Base-by-base conservation (phyloP, 202 grass and related monocot genomes). In the Carex arenaria region DNA sequence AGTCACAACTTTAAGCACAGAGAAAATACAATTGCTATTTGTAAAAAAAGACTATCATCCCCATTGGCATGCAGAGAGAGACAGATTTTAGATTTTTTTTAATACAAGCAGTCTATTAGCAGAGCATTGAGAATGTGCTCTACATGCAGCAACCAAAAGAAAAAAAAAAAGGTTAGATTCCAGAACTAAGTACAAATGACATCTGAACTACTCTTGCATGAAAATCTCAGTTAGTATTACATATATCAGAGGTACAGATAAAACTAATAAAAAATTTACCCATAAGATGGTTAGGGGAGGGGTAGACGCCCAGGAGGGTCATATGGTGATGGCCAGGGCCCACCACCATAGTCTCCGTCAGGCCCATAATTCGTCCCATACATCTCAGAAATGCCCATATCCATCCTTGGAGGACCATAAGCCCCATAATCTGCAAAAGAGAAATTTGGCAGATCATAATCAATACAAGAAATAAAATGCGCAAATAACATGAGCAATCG, bases 311-410 rank as follows among this genome's bases (percentile, higher is more conserved):
- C 62, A 34, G 1, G 10, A 55, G 43, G 43, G 64, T 68, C 63
- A 68, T 67, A 52, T 0, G 42, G 64, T 52, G 47, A 31, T 31
- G 7, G 14, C 15, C 49, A 4, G 12, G 7, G 61, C 3, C 38
- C n/a, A 22, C 19, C 38, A 42, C 60, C 20, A 15, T 43, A 65
- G 14, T 60, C 36, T 40, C 19, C 6, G 49, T 68, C 15, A 11
- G 62, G 64, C 10, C 63, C 62, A 32, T 82, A 82, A 68, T 67
- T 67, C 61, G 13, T 82, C 5, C 80, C 42, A 11, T 68, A 56
- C 47, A 82, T 52, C 14, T 82, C 80, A 49, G 63, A 15, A 68
- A 67, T 55, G 20, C 61, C 61, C 42, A 59, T 77, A 7, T 77
- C 51, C 15, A 9, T 30, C 52, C 73, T 77, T 36, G 52, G 42